Evolutionary conservation across 805 yeast species (phyloP), one percentile per base, ranked within the genome.

Genomic region (Sugiyamaella mastotermitis): DNA sequence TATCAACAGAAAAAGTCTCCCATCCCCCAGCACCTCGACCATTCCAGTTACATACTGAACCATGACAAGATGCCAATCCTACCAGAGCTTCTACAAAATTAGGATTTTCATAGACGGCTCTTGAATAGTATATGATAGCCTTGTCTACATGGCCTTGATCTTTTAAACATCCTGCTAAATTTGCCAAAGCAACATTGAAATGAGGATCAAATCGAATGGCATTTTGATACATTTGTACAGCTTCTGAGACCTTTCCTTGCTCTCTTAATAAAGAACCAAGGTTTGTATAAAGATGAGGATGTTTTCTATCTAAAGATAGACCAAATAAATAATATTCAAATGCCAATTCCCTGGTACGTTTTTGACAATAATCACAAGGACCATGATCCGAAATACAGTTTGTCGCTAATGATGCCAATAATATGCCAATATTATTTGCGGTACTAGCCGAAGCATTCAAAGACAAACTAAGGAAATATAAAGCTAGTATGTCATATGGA

Each of bases 281-380:
- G 19, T 57, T 57, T 5, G 62, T 56, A 43, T 56, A 53, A 6
- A 57, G 43, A 40, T 57, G 62, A 3, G 62, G 62, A 31, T 57
- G 62, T n/a, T 48, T 49, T 8, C 52, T 33, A 35, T 57, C 62
- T 11, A 57, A 46, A 3, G 51, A 40, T 3, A 57, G 50, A 1
- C 62, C 62, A 31, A 43, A 54, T 18, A 40, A 39, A 37, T 57
- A 57, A 31, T 57, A 57, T 21, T 50, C 48, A 6, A 55, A 24
- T 3, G 62, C 61, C 20, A 57, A 45, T 6, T 35, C 26, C 14
- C 41, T 24, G 8, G 46, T 34, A 11, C 31, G 34, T 16, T 15
- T 37, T 14, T 37, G 30, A 15, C 38, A 35, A 13, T 13, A 18
- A 9, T 13, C 15, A 30, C 43, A 21, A 9, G 38, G 18, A 3